Percentiles rank a stretch among this genome's conserved stretches.
Conservation (phyloP, 2,329 filamentous ascomycete species). For the Sordariomycetes sp. region DNA sequence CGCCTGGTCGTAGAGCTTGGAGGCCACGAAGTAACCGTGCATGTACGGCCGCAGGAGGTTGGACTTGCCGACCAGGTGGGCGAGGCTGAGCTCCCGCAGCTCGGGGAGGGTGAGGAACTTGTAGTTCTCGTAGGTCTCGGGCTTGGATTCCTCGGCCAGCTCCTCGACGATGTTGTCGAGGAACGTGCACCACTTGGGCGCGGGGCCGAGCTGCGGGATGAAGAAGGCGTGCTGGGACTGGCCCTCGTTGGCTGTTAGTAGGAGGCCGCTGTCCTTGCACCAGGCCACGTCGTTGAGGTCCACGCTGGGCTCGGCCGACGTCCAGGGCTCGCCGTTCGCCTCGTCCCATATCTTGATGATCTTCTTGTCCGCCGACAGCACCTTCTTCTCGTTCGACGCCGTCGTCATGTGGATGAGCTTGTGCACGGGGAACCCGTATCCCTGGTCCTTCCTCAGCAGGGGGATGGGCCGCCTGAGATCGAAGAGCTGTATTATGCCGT, state of each 20-base stretch:
- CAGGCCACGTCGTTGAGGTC: conserved; percentile 93
- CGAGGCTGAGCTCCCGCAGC: conserved; percentile 72
- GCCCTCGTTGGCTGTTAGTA: conserved; percentile 93
- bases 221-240: conserved; percentile 93
- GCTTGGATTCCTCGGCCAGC: conserved; percentile 76
- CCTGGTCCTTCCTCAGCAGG: conserved; percentile 85
- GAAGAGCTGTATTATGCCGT: conserved; percentile 80
- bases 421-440: conserved; percentile 86
- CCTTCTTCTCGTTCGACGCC: conserved; percentile 68
- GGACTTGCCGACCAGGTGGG: conserved; percentile 83
- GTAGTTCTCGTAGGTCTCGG: conserved; percentile 95
- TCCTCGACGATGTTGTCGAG: conserved; percentile 96
- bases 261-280: conserved; percentile 87
- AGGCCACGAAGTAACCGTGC: conserved; percentile 97
- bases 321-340: conserved; percentile 76
- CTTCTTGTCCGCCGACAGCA: conserved; percentile 84
- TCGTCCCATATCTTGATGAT: conserved; percentile 98
- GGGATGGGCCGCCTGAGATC: conserved; percentile 83
- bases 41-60: conserved; percentile 90
- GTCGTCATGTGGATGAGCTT: conserved; percentile 67
- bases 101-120: conserved; percentile 92
- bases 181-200: conserved; percentile 93
- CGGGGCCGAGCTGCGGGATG: conserved; percentile 84
- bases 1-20: conserved; percentile 91
- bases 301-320: conserved; percentile 86